Conservation (phyloP, 345 rosid genomes). For the Lumnitzera racemosa region DNA sequence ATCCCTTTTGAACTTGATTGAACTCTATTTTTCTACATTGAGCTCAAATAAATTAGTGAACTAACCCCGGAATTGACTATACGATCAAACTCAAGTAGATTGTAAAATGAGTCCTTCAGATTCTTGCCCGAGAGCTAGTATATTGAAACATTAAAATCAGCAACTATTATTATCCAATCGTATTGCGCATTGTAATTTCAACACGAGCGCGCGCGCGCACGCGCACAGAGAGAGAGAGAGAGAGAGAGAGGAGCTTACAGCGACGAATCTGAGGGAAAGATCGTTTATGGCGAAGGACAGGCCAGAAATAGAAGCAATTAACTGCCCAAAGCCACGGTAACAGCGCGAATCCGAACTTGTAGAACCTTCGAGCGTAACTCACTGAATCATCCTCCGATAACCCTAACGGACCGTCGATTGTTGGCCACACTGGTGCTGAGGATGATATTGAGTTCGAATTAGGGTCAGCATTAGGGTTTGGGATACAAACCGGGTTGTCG, state of each 20-base stretch:
- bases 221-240: neutral
- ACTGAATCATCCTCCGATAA: constrained; percentile 82
- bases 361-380: constrained; percentile 76
- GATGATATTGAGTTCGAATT: constrained; percentile 24
- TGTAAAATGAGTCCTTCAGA: no score
- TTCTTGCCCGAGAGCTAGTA: no score
- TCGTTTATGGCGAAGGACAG: constrained; percentile 79
- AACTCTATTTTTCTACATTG: no score
- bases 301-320: constrained; percentile 99
- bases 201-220: no score
- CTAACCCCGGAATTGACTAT: no score
- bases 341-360: constrained; percentile 79
- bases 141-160: no score
- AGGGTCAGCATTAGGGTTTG: constrained; percentile 12
- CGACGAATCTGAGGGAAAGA: constrained; percentile 75
- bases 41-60: no score
- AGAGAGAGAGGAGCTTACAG: constrained; percentile 29
- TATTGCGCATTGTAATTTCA: no score
- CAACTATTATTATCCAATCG: no score
- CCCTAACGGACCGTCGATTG: constrained; percentile 84
- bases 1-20: no score
- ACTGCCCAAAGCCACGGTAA: constrained; percentile 95
- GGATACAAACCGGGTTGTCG: neutral
- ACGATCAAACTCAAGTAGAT: no score
- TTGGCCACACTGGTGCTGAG: constrained; percentile 72